These are phyloP conservation scores for Orbilia oligospora DNA, from an alignment of 2,329 filamentous ascomycete genomes.

Conservation along the genomic window DNA sequence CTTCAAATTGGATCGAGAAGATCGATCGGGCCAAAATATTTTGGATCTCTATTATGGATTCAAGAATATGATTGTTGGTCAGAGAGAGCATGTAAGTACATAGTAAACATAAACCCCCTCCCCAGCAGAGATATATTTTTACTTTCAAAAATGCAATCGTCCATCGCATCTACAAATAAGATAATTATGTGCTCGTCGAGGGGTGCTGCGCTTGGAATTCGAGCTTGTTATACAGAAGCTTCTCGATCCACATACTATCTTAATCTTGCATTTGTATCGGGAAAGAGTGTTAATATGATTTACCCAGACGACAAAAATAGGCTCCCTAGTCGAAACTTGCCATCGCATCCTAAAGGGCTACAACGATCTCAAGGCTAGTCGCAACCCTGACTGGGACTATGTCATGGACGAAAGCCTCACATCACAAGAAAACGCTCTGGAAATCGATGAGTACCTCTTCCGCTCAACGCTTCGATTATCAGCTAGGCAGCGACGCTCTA, in stretches of 20 bases:
- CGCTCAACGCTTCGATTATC: background rate
- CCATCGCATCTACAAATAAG: too few species aligned
- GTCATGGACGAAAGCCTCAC: background rate
- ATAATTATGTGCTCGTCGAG: too few species aligned
- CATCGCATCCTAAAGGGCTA: background rate
- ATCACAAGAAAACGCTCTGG: background rate
- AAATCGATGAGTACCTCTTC: background rate
- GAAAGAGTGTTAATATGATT: background rate
- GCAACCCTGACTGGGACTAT: background rate
- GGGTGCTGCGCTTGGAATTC: too few species aligned
- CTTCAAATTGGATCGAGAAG: background rate
- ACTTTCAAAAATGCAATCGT: background rate
- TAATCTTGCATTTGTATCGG: too few species aligned
- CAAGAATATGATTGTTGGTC: slow-evolving; percentile 8
- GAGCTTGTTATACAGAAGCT: too few species aligned
- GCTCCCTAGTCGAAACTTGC: background rate
- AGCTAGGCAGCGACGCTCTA: too few species aligned
- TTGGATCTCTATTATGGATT: background rate
- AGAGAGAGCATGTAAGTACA: slow-evolving; percentile 15
- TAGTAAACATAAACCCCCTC: too few species aligned
- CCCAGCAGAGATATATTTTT: too few species aligned
- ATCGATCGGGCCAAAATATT: slow-evolving; percentile 18
- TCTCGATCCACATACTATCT: too few species aligned
- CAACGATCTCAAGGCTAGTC: background rate
- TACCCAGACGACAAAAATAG: slow-evolving; percentile 3